Conservation (phyloP, 2,329 filamentous ascomycete genomes). For the Phaeoacremonium minimum region DNA sequence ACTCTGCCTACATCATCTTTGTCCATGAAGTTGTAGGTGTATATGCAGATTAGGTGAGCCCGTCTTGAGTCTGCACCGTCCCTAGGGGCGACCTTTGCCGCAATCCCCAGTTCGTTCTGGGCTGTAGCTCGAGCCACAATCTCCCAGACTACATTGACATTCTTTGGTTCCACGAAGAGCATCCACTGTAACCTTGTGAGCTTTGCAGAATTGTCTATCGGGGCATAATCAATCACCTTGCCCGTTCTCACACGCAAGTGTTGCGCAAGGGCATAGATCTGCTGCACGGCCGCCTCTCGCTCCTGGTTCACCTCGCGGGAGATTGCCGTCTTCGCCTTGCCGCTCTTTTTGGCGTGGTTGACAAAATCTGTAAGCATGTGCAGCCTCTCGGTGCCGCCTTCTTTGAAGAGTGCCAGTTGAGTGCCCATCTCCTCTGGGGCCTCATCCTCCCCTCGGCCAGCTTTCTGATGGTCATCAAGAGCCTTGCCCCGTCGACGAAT, state of each 20-base stretch:
- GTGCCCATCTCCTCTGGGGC: constrained; percentile 39
- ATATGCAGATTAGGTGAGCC: constrained; percentile 67
- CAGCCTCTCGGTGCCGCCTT: constrained; percentile 48
- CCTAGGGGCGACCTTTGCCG: constrained; percentile 67
- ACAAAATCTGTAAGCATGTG: constrained; percentile 43
- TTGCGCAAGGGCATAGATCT: constrained; percentile 59
- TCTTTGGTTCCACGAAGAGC: constrained; percentile 54
- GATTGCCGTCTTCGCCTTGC: constrained; percentile 26
- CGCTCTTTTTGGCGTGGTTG: constrained; percentile 35
- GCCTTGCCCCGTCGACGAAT: constrained; percentile 31
- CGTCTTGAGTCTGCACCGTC: constrained; percentile 34
- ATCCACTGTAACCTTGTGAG: too few species aligned
- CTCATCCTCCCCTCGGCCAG: constrained; percentile 45
- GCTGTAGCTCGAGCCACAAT: constrained; percentile 63
- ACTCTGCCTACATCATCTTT: constrained; percentile 65
- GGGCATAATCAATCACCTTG: constrained; percentile 54
- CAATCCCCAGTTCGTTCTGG: constrained; percentile 64
- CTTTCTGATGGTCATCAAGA: too few species aligned
- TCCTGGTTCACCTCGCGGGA: constrained; percentile 45
- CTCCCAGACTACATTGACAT: constrained; percentile 62
- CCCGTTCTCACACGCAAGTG: constrained; percentile 56
- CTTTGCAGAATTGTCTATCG: too few species aligned
- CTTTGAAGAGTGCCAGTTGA: constrained; percentile 42
- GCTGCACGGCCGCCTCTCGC: constrained; percentile 40
- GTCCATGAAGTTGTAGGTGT: constrained; percentile 72